Conservation (phyloP, 2,329 filamentous ascomycete species). For the Xylariales sp. region DNA sequence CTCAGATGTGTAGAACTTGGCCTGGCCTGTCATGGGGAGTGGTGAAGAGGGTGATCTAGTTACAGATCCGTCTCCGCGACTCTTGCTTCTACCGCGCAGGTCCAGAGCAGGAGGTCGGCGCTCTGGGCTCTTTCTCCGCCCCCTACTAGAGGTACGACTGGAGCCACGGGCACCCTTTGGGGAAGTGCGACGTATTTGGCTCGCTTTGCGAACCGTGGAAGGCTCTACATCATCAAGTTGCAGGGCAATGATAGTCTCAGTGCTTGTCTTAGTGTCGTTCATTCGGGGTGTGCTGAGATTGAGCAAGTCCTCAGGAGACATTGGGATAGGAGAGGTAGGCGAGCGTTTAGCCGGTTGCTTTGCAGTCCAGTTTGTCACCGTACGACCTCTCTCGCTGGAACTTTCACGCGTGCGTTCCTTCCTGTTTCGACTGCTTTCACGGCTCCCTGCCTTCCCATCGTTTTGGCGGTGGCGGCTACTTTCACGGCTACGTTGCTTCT, state of each 20-base stretch:
- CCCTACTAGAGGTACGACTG: conserved; percentile 47
- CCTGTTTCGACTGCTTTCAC: conserved; percentile 44
- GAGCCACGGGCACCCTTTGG: conserved; percentile 23
- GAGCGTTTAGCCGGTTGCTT: conserved; percentile 79
- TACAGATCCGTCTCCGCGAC: conserved; percentile 53
- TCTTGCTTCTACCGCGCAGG: conserved; percentile 59
- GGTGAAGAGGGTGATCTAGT: conserved; percentile 76
- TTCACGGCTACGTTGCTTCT: conserved; percentile 51
- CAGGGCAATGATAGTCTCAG: conserved; percentile 17
- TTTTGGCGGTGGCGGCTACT: conserved; percentile 44
- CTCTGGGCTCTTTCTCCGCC: conserved; percentile 43
- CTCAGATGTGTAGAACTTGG: conserved; percentile 50
- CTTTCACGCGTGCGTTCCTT: conserved; percentile 50
- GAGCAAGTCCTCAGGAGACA: conserved; percentile 84
- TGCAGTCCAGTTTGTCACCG: conserved; percentile 55
- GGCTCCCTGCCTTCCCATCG: conserved; percentile 31
- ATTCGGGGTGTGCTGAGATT: conserved; percentile 50
- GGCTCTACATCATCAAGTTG: conserved; percentile 33
- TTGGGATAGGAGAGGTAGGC: conserved; percentile 86
- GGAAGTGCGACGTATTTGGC: conserved; percentile 23
- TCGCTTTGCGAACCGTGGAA: conserved; percentile 39
- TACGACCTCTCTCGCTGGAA: conserved; percentile 69
- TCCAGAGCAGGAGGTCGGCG: conserved; percentile 38
- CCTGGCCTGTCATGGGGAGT: conserved; percentile 64
- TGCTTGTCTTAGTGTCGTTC: conserved; percentile 16